Base-by-base conservation (phyloP, 169 alveolate species). In the Plasmodium cynomolgi region DNA sequence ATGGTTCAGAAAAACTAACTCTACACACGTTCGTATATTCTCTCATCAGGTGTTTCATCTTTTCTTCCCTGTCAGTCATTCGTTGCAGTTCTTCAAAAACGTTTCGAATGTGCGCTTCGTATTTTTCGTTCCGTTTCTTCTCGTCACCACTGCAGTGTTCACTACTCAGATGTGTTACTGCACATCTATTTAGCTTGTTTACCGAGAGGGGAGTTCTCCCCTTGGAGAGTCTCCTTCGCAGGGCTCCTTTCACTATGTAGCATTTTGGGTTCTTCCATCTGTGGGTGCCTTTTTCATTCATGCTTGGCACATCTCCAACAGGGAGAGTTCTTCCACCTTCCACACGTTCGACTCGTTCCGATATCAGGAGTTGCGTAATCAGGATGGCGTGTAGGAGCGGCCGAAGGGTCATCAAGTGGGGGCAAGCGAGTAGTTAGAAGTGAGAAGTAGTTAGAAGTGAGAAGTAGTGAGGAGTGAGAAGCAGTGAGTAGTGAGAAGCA, bases 1-100 rank as follows among this genome's bases (percentile, higher is more conserved):
- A 7, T 9, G 94, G 94, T 0, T 80, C 47, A 68, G 31, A 13
- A 23, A 80, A 62, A 29, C 34, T 80, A 8, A 80, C 34, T 81
- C 34, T 81, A 37, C 81, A 81, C 17, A 26, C 33, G 31, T 62
- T 26, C 20, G 33, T 74, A 29, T 72, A 7, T 90, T 23, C 74
- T 11, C 41, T 31, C 54, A 90, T 81, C n/a, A 90, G 72, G 34
- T 90, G 77, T 13, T 20, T 56, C 34, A 71, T 81, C 54, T 80
- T 81, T 17, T 90, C 71, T 26, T 81, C 84, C 47, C 75, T 81
- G 47, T 62, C 37, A 17, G 4, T 13, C 20, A 90, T 68, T 13
- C n/a, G 68, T 56, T 34, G 26, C 54, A 71, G 15, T 17, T 90
- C 91, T 3, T 81, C 84, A 81, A 29, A 62, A 3, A 79, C 47